phyloP scores from a whole-genome alignment of 257 asterid species.

The Phtheirospermum japonicum region DNA sequence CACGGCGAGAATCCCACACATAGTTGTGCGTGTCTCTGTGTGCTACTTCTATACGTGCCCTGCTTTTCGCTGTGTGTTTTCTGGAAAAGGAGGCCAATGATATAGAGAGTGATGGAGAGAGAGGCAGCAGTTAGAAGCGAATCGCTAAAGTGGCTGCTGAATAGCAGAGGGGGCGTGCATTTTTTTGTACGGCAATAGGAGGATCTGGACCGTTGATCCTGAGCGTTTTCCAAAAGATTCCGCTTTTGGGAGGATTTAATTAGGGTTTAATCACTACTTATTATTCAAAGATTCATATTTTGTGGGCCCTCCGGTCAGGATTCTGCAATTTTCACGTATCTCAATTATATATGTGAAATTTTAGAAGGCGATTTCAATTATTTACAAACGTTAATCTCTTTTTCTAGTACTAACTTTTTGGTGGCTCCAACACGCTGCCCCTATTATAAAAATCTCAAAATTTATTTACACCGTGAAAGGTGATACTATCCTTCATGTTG shows the following conservation, averaged over 20 bases:
- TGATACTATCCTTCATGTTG: too few species aligned
- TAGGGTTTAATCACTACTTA: slow-evolving; percentile 40
- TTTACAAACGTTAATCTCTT: too few species aligned
- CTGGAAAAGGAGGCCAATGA: slow-evolving; percentile 18
- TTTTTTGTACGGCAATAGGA: background rate
- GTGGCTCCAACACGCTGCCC: too few species aligned
- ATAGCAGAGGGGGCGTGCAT: slow-evolving; percentile 2
- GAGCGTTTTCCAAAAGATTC: slow-evolving; percentile 35
- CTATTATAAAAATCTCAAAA: too few species aligned
- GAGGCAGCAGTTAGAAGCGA: background rate
- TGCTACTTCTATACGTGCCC: slow-evolving; percentile 5
- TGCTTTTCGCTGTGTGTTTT: background rate
- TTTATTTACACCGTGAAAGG: too few species aligned
- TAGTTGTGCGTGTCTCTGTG: slow-evolving; percentile 30
- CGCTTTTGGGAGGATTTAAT: slow-evolving; percentile 19
- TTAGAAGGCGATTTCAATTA: too few species aligned
- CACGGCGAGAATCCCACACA: slow-evolving; percentile 99
- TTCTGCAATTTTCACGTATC: background rate
- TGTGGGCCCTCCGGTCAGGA: slow-evolving; percentile 22
- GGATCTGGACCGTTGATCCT: slow-evolving; percentile 35
- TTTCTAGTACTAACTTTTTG: too few species aligned
- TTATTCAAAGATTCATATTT: slow-evolving; percentile 30
- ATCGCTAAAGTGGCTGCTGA: slow-evolving; percentile 20
- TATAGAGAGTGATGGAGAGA: slow-evolving; percentile 18
- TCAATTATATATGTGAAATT: too few species aligned